Conservation (phyloP, 1,284 basidiomycete species). For the Leccinum fallax region DNA sequence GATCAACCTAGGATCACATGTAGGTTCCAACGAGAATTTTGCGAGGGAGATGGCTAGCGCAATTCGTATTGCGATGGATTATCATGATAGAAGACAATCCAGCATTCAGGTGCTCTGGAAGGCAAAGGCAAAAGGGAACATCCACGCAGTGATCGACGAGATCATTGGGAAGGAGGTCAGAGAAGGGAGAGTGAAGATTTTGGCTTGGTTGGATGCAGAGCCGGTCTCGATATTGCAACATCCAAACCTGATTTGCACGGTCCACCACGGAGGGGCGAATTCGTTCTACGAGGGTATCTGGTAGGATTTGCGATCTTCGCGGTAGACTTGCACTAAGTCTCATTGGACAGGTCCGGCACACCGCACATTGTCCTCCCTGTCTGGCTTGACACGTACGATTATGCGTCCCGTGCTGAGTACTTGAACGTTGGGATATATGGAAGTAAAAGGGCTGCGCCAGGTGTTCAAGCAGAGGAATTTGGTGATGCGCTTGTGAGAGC, state of each 20-base stretch:
- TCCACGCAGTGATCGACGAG: slow-evolving; percentile 1
- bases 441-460: slow-evolving; percentile 8
- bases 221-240: slow-evolving; percentile 17
- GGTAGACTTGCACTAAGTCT: neutral
- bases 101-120: slow-evolving; percentile 14
- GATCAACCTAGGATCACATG: slow-evolving; percentile 10
- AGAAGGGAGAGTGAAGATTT: neutral
- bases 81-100: neutral
- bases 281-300: slow-evolving; percentile 18
- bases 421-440: slow-evolving; percentile 18
- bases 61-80: slow-evolving; percentile 9
- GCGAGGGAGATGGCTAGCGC: slow-evolving; percentile 11
- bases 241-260: slow-evolving; percentile 14
- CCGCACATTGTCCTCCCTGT: slow-evolving; percentile 15
- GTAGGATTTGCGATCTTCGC: slow-evolving; percentile 2
- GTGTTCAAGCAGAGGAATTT: slow-evolving; percentile 14
- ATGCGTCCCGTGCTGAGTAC: slow-evolving; percentile 10
- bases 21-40: neutral
- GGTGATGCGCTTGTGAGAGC: slow-evolving; percentile 8
- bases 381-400: slow-evolving; percentile 23
- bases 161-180: neutral
- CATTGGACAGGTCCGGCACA: slow-evolving; percentile 4
- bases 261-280: slow-evolving; percentile 21
- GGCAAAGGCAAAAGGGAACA: neutral
- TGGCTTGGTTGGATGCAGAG: slow-evolving; percentile 12